Conservation (phyloP, 2,329 filamentous ascomycete species). For the Rhinocladiella mackenziei region DNA sequence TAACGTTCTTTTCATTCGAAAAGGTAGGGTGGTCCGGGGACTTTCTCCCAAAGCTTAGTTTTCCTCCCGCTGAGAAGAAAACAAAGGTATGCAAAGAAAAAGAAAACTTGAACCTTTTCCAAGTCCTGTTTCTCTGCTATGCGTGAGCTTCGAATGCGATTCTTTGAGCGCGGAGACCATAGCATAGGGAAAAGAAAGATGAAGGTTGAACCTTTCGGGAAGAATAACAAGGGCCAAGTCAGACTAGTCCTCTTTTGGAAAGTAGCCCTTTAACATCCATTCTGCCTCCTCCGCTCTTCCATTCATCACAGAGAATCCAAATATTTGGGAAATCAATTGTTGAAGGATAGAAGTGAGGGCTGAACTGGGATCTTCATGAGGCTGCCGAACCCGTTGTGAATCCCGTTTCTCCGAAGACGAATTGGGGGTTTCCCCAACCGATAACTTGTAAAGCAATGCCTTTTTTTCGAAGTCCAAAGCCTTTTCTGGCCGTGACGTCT, state of each 20-base stretch:
- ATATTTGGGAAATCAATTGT: too few relatives aligned
- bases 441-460: slow-evolving; percentile 8
- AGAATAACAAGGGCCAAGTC: too few relatives aligned
- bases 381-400: too few relatives aligned
- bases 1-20: slow-evolving; percentile 38
- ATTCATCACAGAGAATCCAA: too few relatives aligned
- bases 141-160: slow-evolving; percentile 99
- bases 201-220: too few relatives aligned
- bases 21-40: slow-evolving; percentile 83
- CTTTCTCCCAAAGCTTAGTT: slow-evolving; percentile 95
- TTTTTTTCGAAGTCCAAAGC: slow-evolving; percentile 6
- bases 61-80: slow-evolving; percentile 15
- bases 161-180: slow-evolving; percentile 85
- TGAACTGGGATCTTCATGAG: too few relatives aligned
- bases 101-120: slow-evolving; percentile 7
- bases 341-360: too few relatives aligned
- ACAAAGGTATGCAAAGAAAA: slow-evolving; percentile 33
- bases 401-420: too few relatives aligned
- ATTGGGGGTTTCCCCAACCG: too few relatives aligned
- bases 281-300: too few relatives aligned
- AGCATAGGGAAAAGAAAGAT: slow-evolving; percentile 8
- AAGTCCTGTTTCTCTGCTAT: slow-evolving; percentile 57
- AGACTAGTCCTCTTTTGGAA: too few relatives aligned
- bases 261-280: too few relatives aligned
- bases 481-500: slow-evolving; percentile 11